These are phyloP conservation scores for Thelephora terrestris DNA, from an alignment of 1,284 basidiomycete genomes.

Conservation along the genomic window DNA sequence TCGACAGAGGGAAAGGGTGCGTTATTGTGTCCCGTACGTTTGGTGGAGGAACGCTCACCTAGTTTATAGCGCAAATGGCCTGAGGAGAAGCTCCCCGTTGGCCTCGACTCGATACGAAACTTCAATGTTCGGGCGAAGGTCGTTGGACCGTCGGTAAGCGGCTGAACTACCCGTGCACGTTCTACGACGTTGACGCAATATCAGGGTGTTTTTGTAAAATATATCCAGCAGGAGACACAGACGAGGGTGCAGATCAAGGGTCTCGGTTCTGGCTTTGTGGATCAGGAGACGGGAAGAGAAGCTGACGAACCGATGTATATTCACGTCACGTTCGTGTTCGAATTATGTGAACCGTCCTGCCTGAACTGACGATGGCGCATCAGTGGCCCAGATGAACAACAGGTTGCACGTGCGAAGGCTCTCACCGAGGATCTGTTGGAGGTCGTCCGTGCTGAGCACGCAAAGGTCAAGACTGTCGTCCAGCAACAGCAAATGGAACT, in stretches of 20 bases:
- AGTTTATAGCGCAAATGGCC: slow-evolving; percentile 79
- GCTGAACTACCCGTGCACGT: not conserved
- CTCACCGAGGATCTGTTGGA: slow-evolving; percentile 84
- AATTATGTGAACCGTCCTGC: not conserved
- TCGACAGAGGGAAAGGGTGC: slow-evolving; percentile 48
- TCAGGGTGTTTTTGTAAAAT: slow-evolving; percentile 95
- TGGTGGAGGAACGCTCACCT: not conserved
- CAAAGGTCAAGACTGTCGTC: slow-evolving; percentile 57
- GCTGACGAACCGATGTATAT: slow-evolving; percentile 91
- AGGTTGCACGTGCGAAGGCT: slow-evolving; percentile 80
- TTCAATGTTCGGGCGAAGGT: slow-evolving; percentile 98
- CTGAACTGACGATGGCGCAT: slow-evolving; percentile 4
- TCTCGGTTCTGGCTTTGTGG: slow-evolving; percentile 88
- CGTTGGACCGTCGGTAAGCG: slow-evolving; percentile 80
- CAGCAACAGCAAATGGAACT: slow-evolving; percentile 74
- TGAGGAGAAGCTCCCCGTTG: slow-evolving; percentile 85
- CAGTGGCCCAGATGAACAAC: slow-evolving; percentile 83
- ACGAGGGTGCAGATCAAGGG: slow-evolving; percentile 99
- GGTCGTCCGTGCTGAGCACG: slow-evolving; percentile 79
- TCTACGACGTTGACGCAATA: not conserved
- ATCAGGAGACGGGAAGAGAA: slow-evolving; percentile 88
- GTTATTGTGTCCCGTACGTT: slow-evolving; percentile 3
- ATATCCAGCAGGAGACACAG: slow-evolving; percentile 93
- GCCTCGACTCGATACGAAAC: slow-evolving; percentile 84
- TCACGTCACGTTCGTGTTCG: slow-evolving; percentile 68